phyloP scores from a whole-genome alignment of 768 basidiomycete species.

The Agaricus blazei region DNA sequence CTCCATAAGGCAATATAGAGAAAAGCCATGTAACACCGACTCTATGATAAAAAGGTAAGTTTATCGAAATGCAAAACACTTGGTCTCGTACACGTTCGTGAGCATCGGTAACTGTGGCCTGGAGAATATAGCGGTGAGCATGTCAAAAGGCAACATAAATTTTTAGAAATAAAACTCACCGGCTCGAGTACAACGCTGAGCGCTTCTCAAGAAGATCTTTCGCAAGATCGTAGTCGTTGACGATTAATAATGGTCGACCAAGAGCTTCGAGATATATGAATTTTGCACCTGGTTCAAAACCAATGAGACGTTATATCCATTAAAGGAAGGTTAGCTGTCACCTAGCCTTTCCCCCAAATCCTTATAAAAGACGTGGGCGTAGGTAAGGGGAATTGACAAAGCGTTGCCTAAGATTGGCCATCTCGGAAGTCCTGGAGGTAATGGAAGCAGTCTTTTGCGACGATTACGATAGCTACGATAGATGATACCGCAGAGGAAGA shows the following conservation, averaged over 20 bases:
- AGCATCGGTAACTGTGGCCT: not conserved
- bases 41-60: not conserved
- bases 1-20: constrained; percentile 7
- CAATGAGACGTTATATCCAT: too few species aligned
- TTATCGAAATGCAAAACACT: too few species aligned
- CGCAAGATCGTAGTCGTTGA: constrained; percentile 20
- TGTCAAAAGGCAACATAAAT: not conserved
- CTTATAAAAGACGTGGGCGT: not conserved
- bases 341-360: not conserved
- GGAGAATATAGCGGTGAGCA: not conserved
- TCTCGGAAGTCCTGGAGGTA: not conserved
- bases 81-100: too few species aligned
- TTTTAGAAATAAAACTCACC: not conserved
- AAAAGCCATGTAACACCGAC: not conserved
- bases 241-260: constrained; percentile 18
- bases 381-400: not conserved
- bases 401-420: constrained; percentile 10
- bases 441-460: not conserved
- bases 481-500: not conserved
- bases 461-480: not conserved
- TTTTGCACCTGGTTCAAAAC: not conserved
- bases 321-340: not conserved
- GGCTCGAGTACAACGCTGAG: constrained; percentile 23
- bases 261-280: constrained; percentile 20
- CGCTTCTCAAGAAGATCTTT: constrained; percentile 22